Conservation (phyloP, 2,329 filamentous ascomycete species). For the Monosporascus sp. region DNA sequence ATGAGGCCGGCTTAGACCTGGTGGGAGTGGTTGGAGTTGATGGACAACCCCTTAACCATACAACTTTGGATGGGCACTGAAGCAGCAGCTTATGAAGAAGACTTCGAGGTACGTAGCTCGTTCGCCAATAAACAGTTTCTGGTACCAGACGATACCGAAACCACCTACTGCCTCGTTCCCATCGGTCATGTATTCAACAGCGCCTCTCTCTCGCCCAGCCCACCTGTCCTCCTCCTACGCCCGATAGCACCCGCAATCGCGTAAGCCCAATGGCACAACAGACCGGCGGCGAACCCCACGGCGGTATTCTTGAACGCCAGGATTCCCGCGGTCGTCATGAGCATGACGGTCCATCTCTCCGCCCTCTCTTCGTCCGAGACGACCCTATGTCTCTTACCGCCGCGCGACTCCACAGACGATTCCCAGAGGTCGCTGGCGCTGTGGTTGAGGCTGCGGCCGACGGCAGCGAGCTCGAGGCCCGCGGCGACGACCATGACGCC, state of each 20-base stretch:
- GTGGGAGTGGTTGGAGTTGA: no score
- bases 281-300: constrained; percentile 76
- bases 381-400: constrained; percentile 40
- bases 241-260: constrained; percentile 36
- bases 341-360: constrained; percentile 83
- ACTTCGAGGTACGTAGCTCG: neutral
- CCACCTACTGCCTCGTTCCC: neutral
- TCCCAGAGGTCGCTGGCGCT: constrained; percentile 57
- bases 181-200: constrained; percentile 16
- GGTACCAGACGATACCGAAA: no score
- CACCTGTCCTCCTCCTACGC: constrained; percentile 11
- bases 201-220: constrained; percentile 25
- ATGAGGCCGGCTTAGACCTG: no score
- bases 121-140: no score
- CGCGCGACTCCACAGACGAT: constrained; percentile 39
- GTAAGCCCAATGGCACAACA: constrained; percentile 72
- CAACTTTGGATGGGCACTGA: no score
- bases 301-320: constrained; percentile 88
- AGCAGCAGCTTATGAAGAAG: no score
- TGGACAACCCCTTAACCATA: no score
- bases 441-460: constrained; percentile 79
- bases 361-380: constrained; percentile 63
- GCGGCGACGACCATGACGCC: constrained; percentile 88
- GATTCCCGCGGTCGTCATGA: constrained; percentile 76
- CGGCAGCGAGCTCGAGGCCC: constrained; percentile 80